These are phyloP conservation scores for Linum usitatissimum DNA, from an alignment of 345 rosid species.

Conservation along the genomic window DNA sequence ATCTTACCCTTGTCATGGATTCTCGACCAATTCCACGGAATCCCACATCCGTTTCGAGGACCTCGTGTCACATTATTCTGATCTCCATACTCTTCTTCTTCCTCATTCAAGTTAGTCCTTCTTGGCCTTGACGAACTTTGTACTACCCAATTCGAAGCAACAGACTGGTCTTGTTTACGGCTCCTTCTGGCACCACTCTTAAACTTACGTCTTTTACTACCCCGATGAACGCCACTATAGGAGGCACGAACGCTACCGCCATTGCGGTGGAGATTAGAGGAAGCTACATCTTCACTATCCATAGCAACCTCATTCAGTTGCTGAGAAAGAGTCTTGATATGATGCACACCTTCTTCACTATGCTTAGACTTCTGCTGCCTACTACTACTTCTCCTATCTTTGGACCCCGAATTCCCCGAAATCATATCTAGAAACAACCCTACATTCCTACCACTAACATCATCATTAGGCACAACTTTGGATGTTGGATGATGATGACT, in stretches of 20 bases:
- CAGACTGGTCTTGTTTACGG: constrained; percentile 59
- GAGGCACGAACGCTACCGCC: constrained; percentile 29
- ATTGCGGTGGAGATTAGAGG: constrained; percentile 40
- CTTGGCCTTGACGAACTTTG: constrained; percentile 30
- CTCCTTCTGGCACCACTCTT: constrained; percentile 48
- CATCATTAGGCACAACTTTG: constrained; percentile 55
- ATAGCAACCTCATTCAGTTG: constrained; percentile 44
- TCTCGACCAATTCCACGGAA: constrained; percentile 97
- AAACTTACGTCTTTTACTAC: constrained; percentile 54
- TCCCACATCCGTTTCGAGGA: constrained; percentile 86
- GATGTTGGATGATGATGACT: constrained; percentile 44
- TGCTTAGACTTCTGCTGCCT: constrained; percentile 45
- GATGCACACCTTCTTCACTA: constrained; percentile 26
- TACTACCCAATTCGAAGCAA: constrained; percentile 62
- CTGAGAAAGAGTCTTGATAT: constrained; percentile 55
- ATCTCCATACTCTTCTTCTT: constrained; percentile 34
- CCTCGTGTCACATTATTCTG: constrained; percentile 38
- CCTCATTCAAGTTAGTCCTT: constrained; percentile 32
- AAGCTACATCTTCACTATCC: constrained; percentile 53
- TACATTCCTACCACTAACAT: constrained; percentile 23
- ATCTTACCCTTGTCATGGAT: constrained; percentile 78
- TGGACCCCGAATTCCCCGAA: constrained; percentile 38
- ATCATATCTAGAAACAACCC: too few species aligned
- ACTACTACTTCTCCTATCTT: constrained; percentile 31
- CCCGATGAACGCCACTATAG: constrained; percentile 31